Evolutionary conservation across 495 filamentous ascomycete species (phyloP).

Genomic region (Penicillium antarcticum): DNA sequence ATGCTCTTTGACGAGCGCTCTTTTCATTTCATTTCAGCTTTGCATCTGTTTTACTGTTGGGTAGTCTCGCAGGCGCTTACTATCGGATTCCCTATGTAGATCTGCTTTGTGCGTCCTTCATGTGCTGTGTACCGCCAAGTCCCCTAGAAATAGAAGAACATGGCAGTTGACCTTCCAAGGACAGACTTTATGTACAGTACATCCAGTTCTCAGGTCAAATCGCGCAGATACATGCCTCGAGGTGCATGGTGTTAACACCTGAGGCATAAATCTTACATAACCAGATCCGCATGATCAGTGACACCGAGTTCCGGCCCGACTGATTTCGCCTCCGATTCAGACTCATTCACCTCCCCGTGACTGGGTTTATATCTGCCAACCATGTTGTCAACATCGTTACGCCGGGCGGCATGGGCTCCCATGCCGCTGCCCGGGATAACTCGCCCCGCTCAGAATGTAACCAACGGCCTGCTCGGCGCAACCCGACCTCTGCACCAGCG

Average conservation of each 20-base stretch:
- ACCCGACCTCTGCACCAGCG: constrained; percentile 46
- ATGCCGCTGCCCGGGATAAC: constrained; percentile 37
- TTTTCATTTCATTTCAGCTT: not conserved
- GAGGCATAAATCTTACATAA: constrained; percentile 33
- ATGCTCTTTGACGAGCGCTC: constrained; percentile 1
- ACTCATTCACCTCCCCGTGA: constrained; percentile 25
- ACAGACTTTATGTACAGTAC: too few relatives aligned
- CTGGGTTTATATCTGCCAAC: constrained; percentile 24
- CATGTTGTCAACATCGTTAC: constrained; percentile 51
- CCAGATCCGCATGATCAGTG: constrained; percentile 37
- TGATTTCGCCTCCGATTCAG: constrained; percentile 42
- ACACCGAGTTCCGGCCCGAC: constrained; percentile 33
- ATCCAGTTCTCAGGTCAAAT: not conserved
- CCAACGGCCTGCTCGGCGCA: constrained; percentile 28
- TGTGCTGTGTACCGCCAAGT: not conserved
- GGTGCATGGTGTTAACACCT: constrained; percentile 4
- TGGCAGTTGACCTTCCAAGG: not conserved
- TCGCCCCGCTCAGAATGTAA: constrained; percentile 27
- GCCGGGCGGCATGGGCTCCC: constrained; percentile 41
- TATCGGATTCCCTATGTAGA: not conserved
- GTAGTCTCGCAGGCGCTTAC: not conserved
- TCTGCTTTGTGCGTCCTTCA: not conserved
- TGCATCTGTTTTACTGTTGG: not conserved
- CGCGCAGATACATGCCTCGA: not conserved
- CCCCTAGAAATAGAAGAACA: not conserved